These are phyloP conservation scores for Linderniella brevidens DNA, from an alignment of 257 asterid genomes.

Conservation along the genomic window DNA sequence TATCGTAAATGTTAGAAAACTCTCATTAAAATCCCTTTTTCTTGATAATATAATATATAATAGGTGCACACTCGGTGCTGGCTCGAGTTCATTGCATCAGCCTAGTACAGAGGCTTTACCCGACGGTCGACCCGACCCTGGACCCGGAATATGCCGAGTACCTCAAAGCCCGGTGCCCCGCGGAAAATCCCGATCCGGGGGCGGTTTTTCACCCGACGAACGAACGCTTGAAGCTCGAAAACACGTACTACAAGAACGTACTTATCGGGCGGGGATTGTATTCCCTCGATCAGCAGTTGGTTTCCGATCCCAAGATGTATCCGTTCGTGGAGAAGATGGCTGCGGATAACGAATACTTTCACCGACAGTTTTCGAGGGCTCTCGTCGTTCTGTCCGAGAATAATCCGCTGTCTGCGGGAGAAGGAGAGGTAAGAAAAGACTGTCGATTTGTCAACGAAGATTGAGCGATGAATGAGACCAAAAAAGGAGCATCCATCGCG, in stretches of 20 bases:
- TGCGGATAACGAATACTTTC: conserved; percentile 49
- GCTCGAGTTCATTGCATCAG: conserved; percentile 67
- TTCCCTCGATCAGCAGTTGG: conserved; percentile 40
- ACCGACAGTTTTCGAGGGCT: conserved; percentile 46
- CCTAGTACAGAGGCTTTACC: conserved; percentile 55
- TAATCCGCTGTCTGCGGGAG: conserved; percentile 34
- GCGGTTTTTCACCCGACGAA: conserved; percentile 42
- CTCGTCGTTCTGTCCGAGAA: conserved; percentile 44
- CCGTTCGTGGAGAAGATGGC: conserved; percentile 70
- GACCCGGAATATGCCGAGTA: conserved; percentile 20
- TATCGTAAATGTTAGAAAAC: too few relatives aligned
- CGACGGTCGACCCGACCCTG: conserved; percentile 37
- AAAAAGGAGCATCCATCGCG: too few relatives aligned
- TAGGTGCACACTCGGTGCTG: conserved; percentile 59
- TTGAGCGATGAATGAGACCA: too few relatives aligned
- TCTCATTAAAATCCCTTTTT: too few relatives aligned
- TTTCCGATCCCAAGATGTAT: conserved; percentile 34
- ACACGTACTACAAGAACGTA: conserved; percentile 50
- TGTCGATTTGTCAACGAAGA: conserved; percentile 36
- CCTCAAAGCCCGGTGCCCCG: conserved; percentile 56
- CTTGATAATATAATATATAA: too few relatives aligned
- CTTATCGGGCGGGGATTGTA: conserved; percentile 37
- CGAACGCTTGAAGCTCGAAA: conserved; percentile 62
- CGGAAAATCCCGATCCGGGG: conserved; percentile 28
- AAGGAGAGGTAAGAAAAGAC: conserved; percentile 55